phyloP scores from a whole-genome alignment of 73 alveolate species.

The Uronychia binucleata region DNA sequence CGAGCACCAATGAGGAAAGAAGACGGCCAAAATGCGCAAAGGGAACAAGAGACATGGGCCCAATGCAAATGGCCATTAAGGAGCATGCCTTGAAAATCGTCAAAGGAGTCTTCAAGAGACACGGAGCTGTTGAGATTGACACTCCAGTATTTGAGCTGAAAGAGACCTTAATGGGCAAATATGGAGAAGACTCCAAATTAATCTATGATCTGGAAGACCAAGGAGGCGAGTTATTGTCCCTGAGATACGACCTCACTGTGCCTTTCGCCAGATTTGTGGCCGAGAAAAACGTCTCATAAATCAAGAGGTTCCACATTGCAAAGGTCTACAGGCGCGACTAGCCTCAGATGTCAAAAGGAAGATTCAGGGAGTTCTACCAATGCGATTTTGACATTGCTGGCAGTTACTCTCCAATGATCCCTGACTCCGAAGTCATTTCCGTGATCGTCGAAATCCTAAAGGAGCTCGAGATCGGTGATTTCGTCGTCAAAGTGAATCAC shows the following conservation, averaged over 20 bases:
- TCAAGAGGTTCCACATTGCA: conserved; percentile 96
- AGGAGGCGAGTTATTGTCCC: conserved; percentile 93
- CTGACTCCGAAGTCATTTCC: conserved; percentile 93
- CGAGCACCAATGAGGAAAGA: conserved; percentile 68
- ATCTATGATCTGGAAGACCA: conserved; percentile 93
- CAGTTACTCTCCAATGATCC: conserved; percentile 77
- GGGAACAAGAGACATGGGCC: conserved; percentile 92
- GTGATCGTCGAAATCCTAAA: conserved; percentile 65
- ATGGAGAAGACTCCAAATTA: conserved; percentile 93
- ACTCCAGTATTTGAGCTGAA: conserved; percentile 96
- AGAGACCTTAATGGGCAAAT: conserved; percentile 92
- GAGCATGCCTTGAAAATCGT: conserved; percentile 81
- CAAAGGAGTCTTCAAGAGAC: conserved; percentile 80
- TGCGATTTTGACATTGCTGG: conserved; percentile 98
- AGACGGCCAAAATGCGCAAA: conserved; percentile 83
- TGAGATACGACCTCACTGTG: conserved; percentile 95
- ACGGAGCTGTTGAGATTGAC: conserved; percentile 96
- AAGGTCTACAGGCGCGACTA: conserved; percentile 97
- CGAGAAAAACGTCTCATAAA: conserved; percentile 57
- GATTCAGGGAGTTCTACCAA: conserved; percentile 95
- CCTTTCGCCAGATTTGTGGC: conserved; percentile 96
- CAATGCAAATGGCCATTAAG: conserved; percentile 88
- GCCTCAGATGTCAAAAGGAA: conserved; percentile 93
- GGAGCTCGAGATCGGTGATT: conserved; percentile 66
- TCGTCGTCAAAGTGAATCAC: conserved; percentile 78